Conservation (phyloP, 495 filamentous ascomycete genomes). For the Neurospora sp. region DNA sequence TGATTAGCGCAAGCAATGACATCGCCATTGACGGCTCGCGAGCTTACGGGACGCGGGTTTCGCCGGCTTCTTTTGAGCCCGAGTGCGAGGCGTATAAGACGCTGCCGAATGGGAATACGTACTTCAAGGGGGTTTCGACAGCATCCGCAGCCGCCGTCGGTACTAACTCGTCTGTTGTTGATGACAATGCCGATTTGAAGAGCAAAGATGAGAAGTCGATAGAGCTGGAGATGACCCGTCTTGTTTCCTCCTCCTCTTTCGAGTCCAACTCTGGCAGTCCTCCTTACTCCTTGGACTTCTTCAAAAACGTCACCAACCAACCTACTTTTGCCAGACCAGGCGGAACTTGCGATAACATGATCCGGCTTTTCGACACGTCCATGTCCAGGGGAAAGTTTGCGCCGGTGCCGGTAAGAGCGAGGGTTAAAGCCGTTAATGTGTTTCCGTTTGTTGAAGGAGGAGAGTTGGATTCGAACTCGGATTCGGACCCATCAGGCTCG, state of each 20-base stretch:
- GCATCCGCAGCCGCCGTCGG: neutral
- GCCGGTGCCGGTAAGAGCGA: conserved; percentile 21
- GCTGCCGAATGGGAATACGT: conserved; percentile 17
- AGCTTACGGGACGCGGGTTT: conserved; percentile 28
- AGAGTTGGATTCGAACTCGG: too few species aligned
- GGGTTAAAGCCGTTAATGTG: conserved; percentile 17
- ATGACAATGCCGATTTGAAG: neutral
- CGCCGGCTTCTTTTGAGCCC: conserved; percentile 27
- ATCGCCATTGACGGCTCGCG: conserved; percentile 27
- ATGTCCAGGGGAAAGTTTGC: conserved; percentile 21
- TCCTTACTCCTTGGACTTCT: conserved; percentile 17
- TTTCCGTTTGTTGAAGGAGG: conserved; percentile 15
- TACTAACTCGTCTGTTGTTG: conserved; percentile 1
- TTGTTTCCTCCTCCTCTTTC: conserved; percentile 8
- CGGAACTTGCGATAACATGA: conserved; percentile 28
- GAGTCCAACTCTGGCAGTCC: neutral
- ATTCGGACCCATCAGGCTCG: neutral
- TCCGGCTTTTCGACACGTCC: conserved; percentile 30
- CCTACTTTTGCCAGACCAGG: conserved; percentile 29
- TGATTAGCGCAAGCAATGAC: conserved; percentile 24
- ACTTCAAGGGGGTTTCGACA: conserved; percentile 17
- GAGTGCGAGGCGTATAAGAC: conserved; percentile 27
- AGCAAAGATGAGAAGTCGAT: conserved; percentile 8
- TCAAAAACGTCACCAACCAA: conserved; percentile 34
- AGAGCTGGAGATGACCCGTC: conserved; percentile 19